Conservation (phyloP, 106 monocot species). For the Apostasia ramifera region DNA sequence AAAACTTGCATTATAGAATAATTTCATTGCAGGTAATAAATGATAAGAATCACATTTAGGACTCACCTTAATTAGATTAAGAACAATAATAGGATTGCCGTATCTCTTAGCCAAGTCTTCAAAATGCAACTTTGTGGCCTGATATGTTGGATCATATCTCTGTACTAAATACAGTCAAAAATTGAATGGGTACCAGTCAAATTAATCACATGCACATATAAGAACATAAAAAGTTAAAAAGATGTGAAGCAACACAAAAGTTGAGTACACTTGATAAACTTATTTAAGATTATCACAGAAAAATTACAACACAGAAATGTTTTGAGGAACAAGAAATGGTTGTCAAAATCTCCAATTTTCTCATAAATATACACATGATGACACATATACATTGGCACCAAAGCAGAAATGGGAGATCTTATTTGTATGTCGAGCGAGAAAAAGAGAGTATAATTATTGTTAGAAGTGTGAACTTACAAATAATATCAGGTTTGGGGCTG, state of each 20-base stretch:
- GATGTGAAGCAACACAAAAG: too few species aligned
- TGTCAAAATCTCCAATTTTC: too few species aligned
- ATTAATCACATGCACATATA: neutral
- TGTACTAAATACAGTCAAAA: conserved; percentile 59
- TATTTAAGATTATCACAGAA: too few species aligned
- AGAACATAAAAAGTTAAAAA: too few species aligned
- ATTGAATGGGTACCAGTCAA: neutral
- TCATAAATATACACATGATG: too few species aligned
- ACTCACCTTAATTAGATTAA: conserved; percentile 92
- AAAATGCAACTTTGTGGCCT: conserved; percentile 93
- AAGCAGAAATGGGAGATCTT: too few species aligned
- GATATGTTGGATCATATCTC: conserved; percentile 97
- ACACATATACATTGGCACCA: too few species aligned
- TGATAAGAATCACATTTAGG: neutral
- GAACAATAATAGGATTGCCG: conserved; percentile 91
- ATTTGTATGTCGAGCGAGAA: neutral
- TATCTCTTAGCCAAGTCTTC: conserved; percentile 88
- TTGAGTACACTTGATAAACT: too few species aligned
- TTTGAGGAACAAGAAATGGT: too few species aligned
- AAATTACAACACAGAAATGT: too few species aligned
- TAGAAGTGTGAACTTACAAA: conserved; percentile 41
- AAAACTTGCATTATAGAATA: too few species aligned
- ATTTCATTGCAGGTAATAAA: neutral
- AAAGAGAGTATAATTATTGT: neutral
- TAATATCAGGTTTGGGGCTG: conserved; percentile 99